A percentile compares a stretch with the other conserved stretches of the same genome.
These are phyloP conservation scores for Maudiozyma serrabonitensis DNA, from an alignment of 805 yeast genomes.

Conservation along the genomic window DNA sequence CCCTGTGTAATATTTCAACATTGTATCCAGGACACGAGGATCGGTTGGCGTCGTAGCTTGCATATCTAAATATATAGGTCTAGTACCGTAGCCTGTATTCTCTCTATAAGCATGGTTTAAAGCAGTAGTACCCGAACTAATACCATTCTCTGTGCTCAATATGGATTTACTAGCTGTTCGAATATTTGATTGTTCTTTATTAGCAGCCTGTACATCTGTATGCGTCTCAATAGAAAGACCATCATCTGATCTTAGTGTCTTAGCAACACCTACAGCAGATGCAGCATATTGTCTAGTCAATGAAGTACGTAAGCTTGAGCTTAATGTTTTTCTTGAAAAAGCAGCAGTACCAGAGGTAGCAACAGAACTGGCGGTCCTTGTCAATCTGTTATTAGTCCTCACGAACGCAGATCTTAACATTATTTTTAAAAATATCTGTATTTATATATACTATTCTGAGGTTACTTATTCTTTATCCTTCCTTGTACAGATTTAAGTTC, in stretches of 20 bases:
- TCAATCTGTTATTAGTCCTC: too few relatives aligned
- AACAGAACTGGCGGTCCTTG: neutral
- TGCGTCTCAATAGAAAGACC: constrained; percentile 24
- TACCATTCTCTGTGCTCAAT: constrained; percentile 13
- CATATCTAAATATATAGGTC: constrained; percentile 94
- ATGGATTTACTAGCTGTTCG: constrained; percentile 7
- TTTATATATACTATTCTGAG: too few relatives aligned
- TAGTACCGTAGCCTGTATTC: constrained; percentile 45
- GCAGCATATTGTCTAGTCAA: constrained; percentile 6
- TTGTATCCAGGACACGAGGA: constrained; percentile 86
- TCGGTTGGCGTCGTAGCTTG: constrained; percentile 99
- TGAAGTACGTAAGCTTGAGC: neutral
- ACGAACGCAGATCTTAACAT: neutral
- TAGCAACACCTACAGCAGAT: constrained; percentile 22
- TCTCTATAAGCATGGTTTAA: constrained; percentile 32
- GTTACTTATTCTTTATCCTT: too few relatives aligned
- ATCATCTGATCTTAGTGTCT: constrained; percentile 19
- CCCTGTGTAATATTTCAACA: constrained; percentile 82
- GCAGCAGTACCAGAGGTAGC: neutral
- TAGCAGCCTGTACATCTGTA: constrained; percentile 27
- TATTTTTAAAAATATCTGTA: too few relatives aligned
- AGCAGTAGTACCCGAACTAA: constrained; percentile 24
- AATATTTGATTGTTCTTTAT: constrained; percentile 22
- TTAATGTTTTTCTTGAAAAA: neutral
- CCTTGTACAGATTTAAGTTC: too few relatives aligned